Base-by-base conservation (phyloP, 805 yeast species). In the Myxozyma neotropica region DNA sequence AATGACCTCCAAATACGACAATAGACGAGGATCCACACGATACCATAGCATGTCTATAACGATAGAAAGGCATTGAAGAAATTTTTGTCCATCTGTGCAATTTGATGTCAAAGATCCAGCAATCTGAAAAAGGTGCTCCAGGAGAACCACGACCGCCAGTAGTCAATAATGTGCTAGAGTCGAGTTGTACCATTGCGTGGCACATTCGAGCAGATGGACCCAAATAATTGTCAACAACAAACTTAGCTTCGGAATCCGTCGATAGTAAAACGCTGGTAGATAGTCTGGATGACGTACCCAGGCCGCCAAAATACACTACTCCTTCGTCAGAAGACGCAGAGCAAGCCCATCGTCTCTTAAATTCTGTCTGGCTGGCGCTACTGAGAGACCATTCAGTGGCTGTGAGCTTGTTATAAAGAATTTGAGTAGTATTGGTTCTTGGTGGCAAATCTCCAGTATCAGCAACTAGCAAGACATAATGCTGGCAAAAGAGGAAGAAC, bases 91-190 rank as follows among this genome's bases (percentile, higher is more conserved):
- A 86, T 3, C 53, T 36, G 13, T 64, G 68, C 12, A 29, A 31
- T 2, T 4, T 51, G 8, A 40, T 15, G 21, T 42, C 45, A 43
- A 78, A 68, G 3, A 71, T 52, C 83, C 84, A 83, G 31, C 74
- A 68, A 49, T 82, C 86, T 4, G 66, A 31, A 24, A 81, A 69
- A 0, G 76, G 73, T 8, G 71, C 69, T 1, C 80, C 78, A 0
- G 96, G 95, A 1, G 83, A 78, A 1, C 79, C 72, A 61, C 95
- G 78, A 2, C 96, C 96, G 2, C 94, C 95, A 35, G 82, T 72
- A 2, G 86, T 61, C 1, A 85, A 55, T 0, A 74, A 44, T 0
- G 66, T 68, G 0, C 70, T 69, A 13, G 69, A 64, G 1, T 59
- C 66, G 0, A 81, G 39, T 0, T 68, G 55, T 0, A 81, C 77